Evolutionary conservation across 164 flowering plant genomes (phyloP).

Genomic region (Annona squamosa): DNA sequence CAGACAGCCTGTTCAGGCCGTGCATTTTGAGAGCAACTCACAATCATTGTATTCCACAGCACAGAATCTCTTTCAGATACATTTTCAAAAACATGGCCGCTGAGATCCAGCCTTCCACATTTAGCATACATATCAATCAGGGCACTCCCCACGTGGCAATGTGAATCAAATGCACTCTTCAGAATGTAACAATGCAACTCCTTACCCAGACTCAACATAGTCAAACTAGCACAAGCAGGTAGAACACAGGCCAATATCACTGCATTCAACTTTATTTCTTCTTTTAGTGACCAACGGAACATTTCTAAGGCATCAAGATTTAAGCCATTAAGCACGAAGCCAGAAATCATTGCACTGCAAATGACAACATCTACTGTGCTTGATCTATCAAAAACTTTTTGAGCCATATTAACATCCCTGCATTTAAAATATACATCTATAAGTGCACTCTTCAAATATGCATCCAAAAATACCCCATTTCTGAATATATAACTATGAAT

Average conservation of each 20-base stretch:
- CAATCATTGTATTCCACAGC: conserved; percentile 77
- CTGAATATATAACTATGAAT: conserved; percentile 60
- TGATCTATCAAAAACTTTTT: conserved; percentile 36
- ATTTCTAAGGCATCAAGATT: conserved; percentile 41
- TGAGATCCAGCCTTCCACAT: conserved; percentile 77
- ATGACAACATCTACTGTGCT: conserved; percentile 45
- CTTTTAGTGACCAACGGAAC: conserved; percentile 37
- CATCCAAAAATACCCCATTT: conserved; percentile 45
- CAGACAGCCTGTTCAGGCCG: conserved; percentile 60
- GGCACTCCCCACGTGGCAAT: conserved; percentile 57
- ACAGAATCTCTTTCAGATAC: conserved; percentile 48
- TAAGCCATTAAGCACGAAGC: conserved; percentile 66
- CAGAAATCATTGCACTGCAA: conserved; percentile 77
- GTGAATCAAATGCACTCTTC: conserved; percentile 36
- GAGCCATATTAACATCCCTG: conserved; percentile 51
- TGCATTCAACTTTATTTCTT: conserved; percentile 46
- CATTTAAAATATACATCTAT: conserved; percentile 74
- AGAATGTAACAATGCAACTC: conserved; percentile 61
- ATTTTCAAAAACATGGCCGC: conserved; percentile 34
- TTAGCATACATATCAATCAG: conserved; percentile 78
- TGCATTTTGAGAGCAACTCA: conserved; percentile 59
- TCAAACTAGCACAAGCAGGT: conserved; percentile 64
- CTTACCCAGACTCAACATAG: conserved; percentile 51
- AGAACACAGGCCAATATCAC: conserved; percentile 61
- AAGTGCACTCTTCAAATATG: conserved; percentile 65